phyloP scores from a whole-genome alignment of 2,329 filamentous ascomycete genomes.

The Cladosporium sp. region DNA sequence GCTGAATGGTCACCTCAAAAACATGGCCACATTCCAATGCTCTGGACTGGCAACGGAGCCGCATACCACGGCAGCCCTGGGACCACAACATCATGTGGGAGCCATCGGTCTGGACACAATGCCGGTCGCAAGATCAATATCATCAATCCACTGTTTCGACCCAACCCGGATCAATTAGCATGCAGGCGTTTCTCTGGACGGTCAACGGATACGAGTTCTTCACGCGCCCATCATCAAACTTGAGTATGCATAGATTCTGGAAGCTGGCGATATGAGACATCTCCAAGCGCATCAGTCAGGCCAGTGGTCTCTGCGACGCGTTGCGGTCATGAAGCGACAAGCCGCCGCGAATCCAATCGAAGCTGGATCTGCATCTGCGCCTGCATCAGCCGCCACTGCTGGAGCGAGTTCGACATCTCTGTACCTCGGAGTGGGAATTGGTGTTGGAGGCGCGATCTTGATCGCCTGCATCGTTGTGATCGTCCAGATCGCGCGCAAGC shows the following conservation, averaged over 20 bases:
- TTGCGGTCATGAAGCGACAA: slow-evolving; percentile 13
- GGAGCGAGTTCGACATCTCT: slow-evolving; percentile 11
- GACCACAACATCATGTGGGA: slow-evolving; percentile 24
- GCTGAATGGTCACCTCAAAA: no score
- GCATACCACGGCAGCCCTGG: slow-evolving; percentile 27
- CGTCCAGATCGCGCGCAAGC: slow-evolving; percentile 22
- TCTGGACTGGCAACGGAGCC: slow-evolving; percentile 34
- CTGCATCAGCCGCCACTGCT: not conserved
- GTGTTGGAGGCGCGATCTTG: slow-evolving; percentile 24
- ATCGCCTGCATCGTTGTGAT: slow-evolving; percentile 23
- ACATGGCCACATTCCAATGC: slow-evolving; percentile 36
- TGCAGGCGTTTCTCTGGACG: no score
- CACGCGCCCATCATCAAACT: no score
- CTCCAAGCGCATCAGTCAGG: no score
- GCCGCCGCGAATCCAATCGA: slow-evolving; percentile 13
- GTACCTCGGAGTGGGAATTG: slow-evolving; percentile 26
- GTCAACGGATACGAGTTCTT: no score
- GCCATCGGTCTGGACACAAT: not conserved
- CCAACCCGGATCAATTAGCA: no score
- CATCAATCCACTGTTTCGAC: no score
- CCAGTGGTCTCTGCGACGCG: no score
- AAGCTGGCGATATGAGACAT: no score
- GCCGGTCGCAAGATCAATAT: no score
- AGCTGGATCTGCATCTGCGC: slow-evolving; percentile 3
- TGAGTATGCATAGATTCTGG: no score